Percentiles rank a stretch among this genome's conserved stretches.
phyloP scores from a whole-genome alignment of 169 alveolate species.

The Cytauxzoon felis region DNA sequence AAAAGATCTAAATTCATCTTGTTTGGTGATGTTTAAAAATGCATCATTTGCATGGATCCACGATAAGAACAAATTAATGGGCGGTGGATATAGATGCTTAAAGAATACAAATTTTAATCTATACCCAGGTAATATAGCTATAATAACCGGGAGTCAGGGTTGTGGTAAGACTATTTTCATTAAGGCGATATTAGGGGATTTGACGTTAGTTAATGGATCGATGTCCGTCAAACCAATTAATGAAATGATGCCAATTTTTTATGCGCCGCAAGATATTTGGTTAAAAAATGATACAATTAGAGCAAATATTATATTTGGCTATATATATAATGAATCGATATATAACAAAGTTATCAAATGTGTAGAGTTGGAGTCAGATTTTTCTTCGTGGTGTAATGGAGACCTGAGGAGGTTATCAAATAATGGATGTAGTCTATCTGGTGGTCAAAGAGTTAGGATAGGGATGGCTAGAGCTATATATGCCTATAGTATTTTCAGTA shows the following conservation, averaged over 20 bases:
- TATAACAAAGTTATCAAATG: slow-evolving; percentile 13
- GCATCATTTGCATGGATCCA: slow-evolving; percentile 26
- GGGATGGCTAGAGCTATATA: slow-evolving; percentile 90
- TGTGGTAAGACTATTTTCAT: slow-evolving; percentile 58
- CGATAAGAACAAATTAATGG: slow-evolving; percentile 1
- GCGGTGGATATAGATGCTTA: not conserved
- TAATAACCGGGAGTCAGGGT: slow-evolving; percentile 53
- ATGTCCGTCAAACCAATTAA: slow-evolving; percentile 59
- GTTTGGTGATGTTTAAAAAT: slow-evolving; percentile 14
- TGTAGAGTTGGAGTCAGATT: slow-evolving; percentile 42
- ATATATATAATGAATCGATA: slow-evolving; percentile 26
- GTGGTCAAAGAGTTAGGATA: slow-evolving; percentile 90
- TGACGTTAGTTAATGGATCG: slow-evolving; percentile 53
- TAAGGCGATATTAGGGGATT: slow-evolving; percentile 58
- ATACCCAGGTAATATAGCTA: slow-evolving; percentile 38
- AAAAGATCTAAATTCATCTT: no score
- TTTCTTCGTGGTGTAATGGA: slow-evolving; percentile 51
- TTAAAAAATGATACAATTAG: slow-evolving; percentile 43
- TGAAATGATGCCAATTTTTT: slow-evolving; percentile 55
- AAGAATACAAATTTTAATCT: slow-evolving; percentile 17
- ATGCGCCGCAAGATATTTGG: slow-evolving; percentile 59
- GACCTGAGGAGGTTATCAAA: slow-evolving; percentile 47
- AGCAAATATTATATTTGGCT: slow-evolving; percentile 40
- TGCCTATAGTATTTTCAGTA: slow-evolving; percentile 57
- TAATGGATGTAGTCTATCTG: slow-evolving; percentile 73